Evolutionary conservation across 106 monocot species (phyloP).

Genomic region (Amphibolis antarctica): DNA sequence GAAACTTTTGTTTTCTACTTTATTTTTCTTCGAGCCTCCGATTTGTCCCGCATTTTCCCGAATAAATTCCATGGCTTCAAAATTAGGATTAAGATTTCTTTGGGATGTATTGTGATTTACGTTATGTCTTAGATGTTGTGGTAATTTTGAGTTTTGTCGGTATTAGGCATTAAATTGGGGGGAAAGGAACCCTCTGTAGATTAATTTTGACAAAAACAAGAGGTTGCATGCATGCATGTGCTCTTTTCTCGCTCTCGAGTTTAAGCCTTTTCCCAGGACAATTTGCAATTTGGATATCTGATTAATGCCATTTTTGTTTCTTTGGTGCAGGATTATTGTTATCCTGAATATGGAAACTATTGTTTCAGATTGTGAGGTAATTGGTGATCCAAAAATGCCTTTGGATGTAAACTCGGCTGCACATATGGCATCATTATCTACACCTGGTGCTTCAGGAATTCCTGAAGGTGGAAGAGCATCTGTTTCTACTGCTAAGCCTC

Average conservation of each 20-base stretch:
- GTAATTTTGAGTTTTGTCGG: neutral
- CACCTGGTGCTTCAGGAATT: slow-evolving; percentile 1
- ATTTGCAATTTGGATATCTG: neutral
- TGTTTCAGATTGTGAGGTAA: slow-evolving; percentile 35
- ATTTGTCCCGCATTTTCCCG: neutral
- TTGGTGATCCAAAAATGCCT: slow-evolving; percentile 32
- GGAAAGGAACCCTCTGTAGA: too few relatives aligned
- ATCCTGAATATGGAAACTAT: slow-evolving; percentile 80
- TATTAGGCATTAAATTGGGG: neutral
- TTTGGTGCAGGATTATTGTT: slow-evolving; percentile 58
- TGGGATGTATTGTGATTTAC: neutral
- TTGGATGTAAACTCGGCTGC: slow-evolving; percentile 8
- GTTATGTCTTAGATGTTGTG: neutral
- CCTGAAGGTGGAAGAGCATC: neutral
- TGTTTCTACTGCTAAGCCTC: neutral
- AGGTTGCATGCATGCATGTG: neutral
- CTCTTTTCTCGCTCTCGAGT: neutral
- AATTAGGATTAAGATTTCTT: neutral
- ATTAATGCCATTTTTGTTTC: neutral
- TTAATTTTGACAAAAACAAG: neutral
- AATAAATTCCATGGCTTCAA: too few relatives aligned
- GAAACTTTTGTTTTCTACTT: neutral
- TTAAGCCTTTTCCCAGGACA: neutral
- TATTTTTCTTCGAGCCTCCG: neutral
- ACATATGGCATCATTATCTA: slow-evolving; percentile 14